Percentiles rank a stretch among this genome's conserved stretches.
Conservation (phyloP, 208 protist species). For the Phytomonas sp. region DNA sequence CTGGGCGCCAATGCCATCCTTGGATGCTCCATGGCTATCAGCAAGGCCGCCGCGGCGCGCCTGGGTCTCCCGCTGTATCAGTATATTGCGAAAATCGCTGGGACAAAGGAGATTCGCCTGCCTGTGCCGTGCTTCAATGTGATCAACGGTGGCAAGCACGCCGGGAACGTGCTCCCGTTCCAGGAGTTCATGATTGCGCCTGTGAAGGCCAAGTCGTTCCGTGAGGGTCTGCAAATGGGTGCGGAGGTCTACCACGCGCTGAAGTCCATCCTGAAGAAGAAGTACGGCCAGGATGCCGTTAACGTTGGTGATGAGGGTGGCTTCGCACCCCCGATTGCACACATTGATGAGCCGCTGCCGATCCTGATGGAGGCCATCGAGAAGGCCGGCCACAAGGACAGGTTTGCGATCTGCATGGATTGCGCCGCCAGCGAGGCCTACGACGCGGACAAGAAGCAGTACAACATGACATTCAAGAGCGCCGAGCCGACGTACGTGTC, state of each 20-base stretch:
- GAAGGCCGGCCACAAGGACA: constrained; percentile 89
- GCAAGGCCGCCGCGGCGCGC: constrained; percentile 91
- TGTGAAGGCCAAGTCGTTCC: constrained; percentile 91
- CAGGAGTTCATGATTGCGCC: constrained; percentile 99
- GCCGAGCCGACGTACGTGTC: constrained; percentile 64
- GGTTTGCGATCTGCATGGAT: constrained; percentile 98
- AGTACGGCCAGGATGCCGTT: constrained; percentile 94
- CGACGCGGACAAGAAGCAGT: constrained; percentile 86
- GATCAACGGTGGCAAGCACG: constrained; percentile 99
- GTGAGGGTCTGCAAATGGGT: constrained; percentile 94
- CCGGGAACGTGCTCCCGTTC: constrained; percentile 93
- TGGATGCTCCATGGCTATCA: constrained; percentile 96
- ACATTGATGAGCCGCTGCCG: constrained; percentile 95
- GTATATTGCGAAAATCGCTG: constrained; percentile 92
- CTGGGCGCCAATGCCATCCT: constrained; percentile 98
- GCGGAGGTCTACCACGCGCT: constrained; percentile 98
- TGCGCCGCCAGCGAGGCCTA: constrained; percentile 98
- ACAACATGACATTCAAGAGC: constrained; percentile 98
- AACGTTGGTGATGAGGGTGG: constrained; percentile 99
- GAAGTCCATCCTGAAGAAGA: constrained; percentile 93
- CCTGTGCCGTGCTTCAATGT: constrained; percentile 98
- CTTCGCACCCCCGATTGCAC: constrained; percentile 94
- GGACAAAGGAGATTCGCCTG: constrained; percentile 71
- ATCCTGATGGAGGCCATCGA: constrained; percentile 96
- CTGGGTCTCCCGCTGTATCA: constrained; percentile 92